phyloP scores from a whole-genome alignment of 1,139 yeast genomes.

The Taphrina populina region DNA sequence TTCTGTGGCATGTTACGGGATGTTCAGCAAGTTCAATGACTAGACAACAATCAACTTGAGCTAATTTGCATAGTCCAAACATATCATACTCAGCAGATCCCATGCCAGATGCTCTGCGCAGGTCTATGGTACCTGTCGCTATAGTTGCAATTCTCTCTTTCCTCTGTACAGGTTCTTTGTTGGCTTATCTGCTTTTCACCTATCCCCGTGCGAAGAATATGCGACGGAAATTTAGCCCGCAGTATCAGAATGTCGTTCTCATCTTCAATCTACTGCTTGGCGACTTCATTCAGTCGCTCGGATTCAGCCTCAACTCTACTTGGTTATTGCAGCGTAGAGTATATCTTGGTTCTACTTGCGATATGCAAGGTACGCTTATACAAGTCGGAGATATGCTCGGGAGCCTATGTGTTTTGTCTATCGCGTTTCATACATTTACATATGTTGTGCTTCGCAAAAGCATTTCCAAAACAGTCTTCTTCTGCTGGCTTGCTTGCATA shows the following conservation, averaged over 20 bases:
- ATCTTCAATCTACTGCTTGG: slow-evolving; percentile 18
- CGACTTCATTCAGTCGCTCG: slow-evolving; percentile 5
- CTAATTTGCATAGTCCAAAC: slow-evolving; percentile 3
- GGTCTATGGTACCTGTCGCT: slow-evolving; percentile 11
- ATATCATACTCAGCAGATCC: slow-evolving; percentile 8
- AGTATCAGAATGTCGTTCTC: slow-evolving; percentile 7
- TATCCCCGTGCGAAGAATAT: slow-evolving; percentile 5
- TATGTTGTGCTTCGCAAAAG: slow-evolving; percentile 7
- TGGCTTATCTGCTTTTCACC: background rate
- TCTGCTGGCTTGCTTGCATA: background rate
- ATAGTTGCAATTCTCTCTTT: slow-evolving; percentile 4
- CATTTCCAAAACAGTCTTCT: background rate
- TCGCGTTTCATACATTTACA: slow-evolving; percentile 9
- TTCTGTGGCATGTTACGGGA: too few species aligned
- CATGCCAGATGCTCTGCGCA: slow-evolving; percentile 1
- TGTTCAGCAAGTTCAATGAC: too few species aligned
- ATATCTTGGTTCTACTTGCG: slow-evolving; percentile 5
- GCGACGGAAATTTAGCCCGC: slow-evolving; percentile 1
- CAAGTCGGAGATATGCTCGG: slow-evolving; percentile 18
- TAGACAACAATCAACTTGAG: too few species aligned
- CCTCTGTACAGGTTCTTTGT: slow-evolving; percentile 1
- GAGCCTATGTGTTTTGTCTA: slow-evolving; percentile 1
- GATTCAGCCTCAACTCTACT: slow-evolving; percentile 2
- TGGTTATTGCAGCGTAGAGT: slow-evolving; percentile 6
- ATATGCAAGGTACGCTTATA: slow-evolving; percentile 16